These are phyloP conservation scores for Paecilomyces sp. DNA, from an alignment of 2,329 filamentous ascomycete genomes.

Conservation along the genomic window DNA sequence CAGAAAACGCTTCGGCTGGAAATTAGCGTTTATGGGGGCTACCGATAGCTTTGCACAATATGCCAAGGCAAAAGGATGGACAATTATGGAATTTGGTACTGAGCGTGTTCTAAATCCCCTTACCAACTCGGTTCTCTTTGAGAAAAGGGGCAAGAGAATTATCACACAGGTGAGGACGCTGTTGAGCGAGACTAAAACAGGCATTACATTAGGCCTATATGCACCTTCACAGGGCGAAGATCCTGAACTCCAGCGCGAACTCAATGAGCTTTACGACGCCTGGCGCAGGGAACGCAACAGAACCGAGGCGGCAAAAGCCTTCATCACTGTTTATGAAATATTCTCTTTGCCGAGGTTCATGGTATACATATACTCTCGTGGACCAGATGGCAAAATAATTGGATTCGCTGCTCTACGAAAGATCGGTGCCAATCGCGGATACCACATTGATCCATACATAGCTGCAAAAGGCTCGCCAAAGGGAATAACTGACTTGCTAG, in stretches of 20 bases:
- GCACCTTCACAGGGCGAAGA: conserved; percentile 23
- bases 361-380: conserved; percentile 34
- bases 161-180: conserved; percentile 29
- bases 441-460: conserved; percentile 37
- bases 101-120: conserved; percentile 36
- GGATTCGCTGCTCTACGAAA: conserved; percentile 34
- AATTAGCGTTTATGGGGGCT: conserved; percentile 30
- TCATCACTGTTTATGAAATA: conserved; percentile 35
- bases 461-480: conserved; percentile 25
- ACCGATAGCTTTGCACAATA: conserved; percentile 25
- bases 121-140: conserved; percentile 31
- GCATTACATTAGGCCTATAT: conserved; percentile 28
- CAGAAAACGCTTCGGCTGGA: conserved; percentile 21
- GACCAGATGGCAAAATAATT: conserved; percentile 19
- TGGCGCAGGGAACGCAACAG: conserved; percentile 32
- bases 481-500: conserved; percentile 32
- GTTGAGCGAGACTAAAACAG: conserved; percentile 25
- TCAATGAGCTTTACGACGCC: conserved; percentile 28
- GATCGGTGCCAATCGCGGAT: conserved; percentile 29
- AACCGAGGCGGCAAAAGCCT: conserved; percentile 25
- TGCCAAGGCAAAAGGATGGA: conserved; percentile 22
- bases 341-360: conserved; percentile 32
- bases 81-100: conserved; percentile 30
- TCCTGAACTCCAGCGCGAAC: conserved; percentile 20
- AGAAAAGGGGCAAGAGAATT: conserved; percentile 30